phyloP scores from a whole-genome alignment of 2,329 filamentous ascomycete species.

The Aureobasidium vineae region DNA sequence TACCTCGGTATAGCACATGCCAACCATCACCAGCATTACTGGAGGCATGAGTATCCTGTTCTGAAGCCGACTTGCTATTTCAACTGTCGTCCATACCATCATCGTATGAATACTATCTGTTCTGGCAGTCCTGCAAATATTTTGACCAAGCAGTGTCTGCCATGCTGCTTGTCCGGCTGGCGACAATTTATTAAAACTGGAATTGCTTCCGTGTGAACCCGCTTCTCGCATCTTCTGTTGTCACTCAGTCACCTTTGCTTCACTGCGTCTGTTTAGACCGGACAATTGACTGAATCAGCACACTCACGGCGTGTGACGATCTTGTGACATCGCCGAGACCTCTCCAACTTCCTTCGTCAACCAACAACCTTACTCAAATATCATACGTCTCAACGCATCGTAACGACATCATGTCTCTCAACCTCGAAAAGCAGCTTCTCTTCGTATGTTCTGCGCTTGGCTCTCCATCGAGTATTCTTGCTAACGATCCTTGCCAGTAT shows the following conservation, averaged over 20 bases:
- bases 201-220: slow-evolving; percentile 20
- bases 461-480: neutral
- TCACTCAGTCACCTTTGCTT: neutral
- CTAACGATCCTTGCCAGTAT: slow-evolving; percentile 57
- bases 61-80: neutral
- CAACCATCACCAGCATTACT: neutral
- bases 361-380: neutral
- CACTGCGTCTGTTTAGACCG: neutral
- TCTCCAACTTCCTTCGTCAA: neutral
- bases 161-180: slow-evolving; percentile 7
- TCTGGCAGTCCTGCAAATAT: neutral
- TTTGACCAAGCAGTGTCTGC: neutral
- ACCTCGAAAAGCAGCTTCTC: slow-evolving; percentile 76
- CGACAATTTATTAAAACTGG: slow-evolving; percentile 11
- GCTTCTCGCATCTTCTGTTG: slow-evolving; percentile 14
- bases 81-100: neutral
- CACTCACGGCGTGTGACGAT: neutral
- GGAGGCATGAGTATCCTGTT: neutral
- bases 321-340: neutral
- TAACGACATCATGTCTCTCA: slow-evolving; percentile 53
- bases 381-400: neutral
- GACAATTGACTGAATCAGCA: neutral
- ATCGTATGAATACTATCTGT: neutral
- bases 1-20: slow-evolving; percentile 17
- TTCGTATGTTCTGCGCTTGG: slow-evolving; percentile 63